Percentiles rank a stretch among this genome's conserved stretches.
phyloP scores from a whole-genome alignment of 2,329 filamentous ascomycete species.

The Microdochium paspali region DNA sequence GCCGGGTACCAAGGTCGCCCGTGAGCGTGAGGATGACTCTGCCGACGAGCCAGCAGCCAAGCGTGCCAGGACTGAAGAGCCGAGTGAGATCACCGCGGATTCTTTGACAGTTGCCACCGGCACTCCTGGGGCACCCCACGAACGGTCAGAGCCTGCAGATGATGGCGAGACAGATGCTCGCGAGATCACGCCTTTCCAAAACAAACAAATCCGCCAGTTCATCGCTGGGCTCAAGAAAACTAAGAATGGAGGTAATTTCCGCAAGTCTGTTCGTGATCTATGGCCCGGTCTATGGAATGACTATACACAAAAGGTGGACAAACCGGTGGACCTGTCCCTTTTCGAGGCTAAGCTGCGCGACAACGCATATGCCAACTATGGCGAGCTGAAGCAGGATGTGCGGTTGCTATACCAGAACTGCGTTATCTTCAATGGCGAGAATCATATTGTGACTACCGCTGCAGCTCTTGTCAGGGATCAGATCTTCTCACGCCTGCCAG shows the following conservation, averaged over 20 bases:
- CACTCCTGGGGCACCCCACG: not conserved
- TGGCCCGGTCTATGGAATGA: conserved; percentile 70
- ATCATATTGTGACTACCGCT: conserved; percentile 60
- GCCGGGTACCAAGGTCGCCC: conserved; percentile 46
- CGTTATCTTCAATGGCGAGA: conserved; percentile 69
- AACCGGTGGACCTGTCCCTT: conserved; percentile 75
- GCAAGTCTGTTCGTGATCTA: conserved; percentile 65
- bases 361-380: conserved; percentile 58
- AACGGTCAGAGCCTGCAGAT: conserved; percentile 7
- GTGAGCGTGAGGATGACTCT: conserved; percentile 69
- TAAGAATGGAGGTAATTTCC: conserved; percentile 68
- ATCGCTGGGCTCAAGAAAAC: conserved; percentile 77
- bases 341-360: conserved; percentile 75
- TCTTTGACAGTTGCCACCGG: not conserved
- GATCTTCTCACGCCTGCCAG: conserved; percentile 35
- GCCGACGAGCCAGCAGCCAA: conserved; percentile 63
- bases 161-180: conserved; percentile 28
- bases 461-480: conserved; percentile 46
- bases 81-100: not conserved
- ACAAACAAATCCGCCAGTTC: conserved; percentile 37
- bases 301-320: conserved; percentile 56
- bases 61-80: conserved; percentile 63
- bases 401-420: conserved; percentile 73
- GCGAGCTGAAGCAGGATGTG: conserved; percentile 66
- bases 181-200: conserved; percentile 31